Conservation (phyloP, 2,329 filamentous ascomycete genomes). For the Trichoderma cornu-damae region DNA sequence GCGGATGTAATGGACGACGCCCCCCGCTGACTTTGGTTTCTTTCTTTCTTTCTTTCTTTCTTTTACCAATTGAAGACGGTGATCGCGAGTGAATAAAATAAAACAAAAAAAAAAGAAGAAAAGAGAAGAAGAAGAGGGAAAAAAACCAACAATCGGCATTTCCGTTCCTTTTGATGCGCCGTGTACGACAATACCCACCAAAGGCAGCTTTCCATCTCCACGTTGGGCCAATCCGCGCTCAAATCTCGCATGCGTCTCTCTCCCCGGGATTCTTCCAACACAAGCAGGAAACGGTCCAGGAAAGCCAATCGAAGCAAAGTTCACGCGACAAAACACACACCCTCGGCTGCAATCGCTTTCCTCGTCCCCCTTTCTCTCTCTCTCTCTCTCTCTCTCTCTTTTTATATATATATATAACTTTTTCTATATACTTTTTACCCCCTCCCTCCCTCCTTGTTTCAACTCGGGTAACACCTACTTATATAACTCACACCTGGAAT, state of each 20-base stretch:
- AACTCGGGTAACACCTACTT: not conserved
- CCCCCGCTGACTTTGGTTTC: slow-evolving; percentile 30
- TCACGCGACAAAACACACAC: not conserved
- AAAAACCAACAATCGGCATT: not conserved
- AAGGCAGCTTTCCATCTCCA: not conserved
- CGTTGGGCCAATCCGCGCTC: not conserved
- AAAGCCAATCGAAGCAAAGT: not conserved
- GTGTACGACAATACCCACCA: not conserved
- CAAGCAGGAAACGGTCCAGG: not conserved
- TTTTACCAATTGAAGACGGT: slow-evolving; percentile 30
- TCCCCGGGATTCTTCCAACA: not conserved
- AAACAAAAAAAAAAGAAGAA: not conserved
- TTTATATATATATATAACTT: too few relatives aligned
- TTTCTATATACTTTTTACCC: too few relatives aligned
- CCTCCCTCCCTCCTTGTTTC: too few relatives aligned
- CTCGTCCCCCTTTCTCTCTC: not conserved
- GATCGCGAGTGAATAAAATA: slow-evolving; percentile 31
- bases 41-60: slow-evolving; percentile 24
- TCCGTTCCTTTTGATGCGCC: not conserved
- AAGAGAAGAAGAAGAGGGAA: not conserved
- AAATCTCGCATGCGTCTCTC: not conserved
- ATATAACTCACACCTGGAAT: not conserved
- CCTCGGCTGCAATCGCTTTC: not conserved
- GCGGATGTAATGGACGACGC: slow-evolving; percentile 28
- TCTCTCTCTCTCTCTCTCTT: not conserved